These are phyloP conservation scores for Nosema bombycis DNA, from an alignment of 371 early-diverging fungal genomes.

Conservation along the genomic window DNA sequence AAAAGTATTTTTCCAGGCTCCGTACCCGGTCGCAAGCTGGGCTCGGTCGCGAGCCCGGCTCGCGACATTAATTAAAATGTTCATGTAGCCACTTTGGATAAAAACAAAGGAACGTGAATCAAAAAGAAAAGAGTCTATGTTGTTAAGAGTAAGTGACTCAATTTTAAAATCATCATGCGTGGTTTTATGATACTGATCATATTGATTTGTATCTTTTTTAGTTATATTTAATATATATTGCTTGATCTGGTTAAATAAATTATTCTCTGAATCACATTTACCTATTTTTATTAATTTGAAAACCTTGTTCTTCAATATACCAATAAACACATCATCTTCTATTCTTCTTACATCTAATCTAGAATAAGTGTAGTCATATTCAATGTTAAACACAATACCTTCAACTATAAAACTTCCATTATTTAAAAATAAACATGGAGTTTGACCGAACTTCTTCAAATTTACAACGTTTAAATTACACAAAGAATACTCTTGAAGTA, in stretches of 20 bases:
- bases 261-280: not conserved
- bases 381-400: not conserved
- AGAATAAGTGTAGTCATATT: not conserved
- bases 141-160: not conserved
- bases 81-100: not conserved
- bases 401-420: not conserved
- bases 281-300: not conserved
- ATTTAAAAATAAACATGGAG: not conserved
- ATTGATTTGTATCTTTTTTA: too few relatives aligned
- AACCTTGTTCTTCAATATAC: not conserved
- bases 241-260: not conserved
- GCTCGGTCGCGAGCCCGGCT: too few relatives aligned
- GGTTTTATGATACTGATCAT: too few relatives aligned
- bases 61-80: not conserved
- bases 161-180: too few relatives aligned
- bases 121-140: not conserved
- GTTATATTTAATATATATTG: not conserved
- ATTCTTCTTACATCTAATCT: not conserved
- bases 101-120: not conserved
- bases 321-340: not conserved
- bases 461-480: not conserved
- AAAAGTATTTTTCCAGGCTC: too few relatives aligned
- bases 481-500: not conserved
- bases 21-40: too few relatives aligned
- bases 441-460: not conserved